Conservation (phyloP, 164 flowering plant genomes). For the Piper betle region DNA sequence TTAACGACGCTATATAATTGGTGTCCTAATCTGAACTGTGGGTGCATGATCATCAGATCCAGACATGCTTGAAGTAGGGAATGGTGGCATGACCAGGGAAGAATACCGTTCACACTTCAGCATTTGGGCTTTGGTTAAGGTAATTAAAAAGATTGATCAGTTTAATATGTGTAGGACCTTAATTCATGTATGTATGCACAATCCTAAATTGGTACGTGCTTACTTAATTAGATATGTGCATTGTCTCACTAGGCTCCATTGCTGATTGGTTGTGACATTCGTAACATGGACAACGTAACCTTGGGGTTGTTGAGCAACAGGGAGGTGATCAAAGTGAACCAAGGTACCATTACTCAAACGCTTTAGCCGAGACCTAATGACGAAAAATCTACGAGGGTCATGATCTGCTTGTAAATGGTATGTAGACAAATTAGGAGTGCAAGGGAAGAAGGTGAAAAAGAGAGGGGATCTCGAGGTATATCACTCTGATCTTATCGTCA, state of each 20-base stretch:
- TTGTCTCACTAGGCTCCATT: slow-evolving; percentile 45
- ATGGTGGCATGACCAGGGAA: slow-evolving; percentile 67
- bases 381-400: not conserved
- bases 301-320: slow-evolving; percentile 40
- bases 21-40: too few species aligned
- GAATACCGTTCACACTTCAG: slow-evolving; percentile 83
- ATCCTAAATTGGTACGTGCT: not conserved
- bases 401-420: not conserved
- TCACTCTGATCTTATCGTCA: not conserved
- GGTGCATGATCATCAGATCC: slow-evolving; percentile 35
- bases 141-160: slow-evolving; percentile 4
- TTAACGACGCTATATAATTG: too few species aligned
- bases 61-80: slow-evolving; percentile 91
- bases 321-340: slow-evolving; percentile 72
- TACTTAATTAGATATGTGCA: not conserved
- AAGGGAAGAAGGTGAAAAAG: slow-evolving; percentile 53
- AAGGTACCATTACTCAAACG: slow-evolving; percentile 26
- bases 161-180: not conserved
- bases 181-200: not conserved
- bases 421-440: slow-evolving; percentile 63
- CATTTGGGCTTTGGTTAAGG: slow-evolving; percentile 80
- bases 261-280: slow-evolving; percentile 63
- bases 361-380: not conserved
- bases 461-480: slow-evolving; percentile 56
- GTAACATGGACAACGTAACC: slow-evolving; percentile 31